phyloP scores from a whole-genome alignment of 1,284 basidiomycete genomes.

The Trametes pubescens region DNA sequence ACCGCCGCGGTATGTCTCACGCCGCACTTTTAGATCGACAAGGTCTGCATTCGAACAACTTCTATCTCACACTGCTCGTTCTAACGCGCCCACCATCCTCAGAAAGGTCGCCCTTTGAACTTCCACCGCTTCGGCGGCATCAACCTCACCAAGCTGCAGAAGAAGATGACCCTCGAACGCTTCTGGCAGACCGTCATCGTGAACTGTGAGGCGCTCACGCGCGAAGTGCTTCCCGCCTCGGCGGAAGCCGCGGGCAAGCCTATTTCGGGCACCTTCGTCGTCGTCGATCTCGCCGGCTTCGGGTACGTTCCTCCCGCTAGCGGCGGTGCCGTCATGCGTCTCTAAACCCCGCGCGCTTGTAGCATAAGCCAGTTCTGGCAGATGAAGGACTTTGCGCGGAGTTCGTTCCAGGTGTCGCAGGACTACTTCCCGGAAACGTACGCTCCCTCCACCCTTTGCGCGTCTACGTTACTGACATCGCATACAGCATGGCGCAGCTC shows the following conservation, averaged over 20 bases:
- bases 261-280: conserved; percentile 63
- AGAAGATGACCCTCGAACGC: conserved; percentile 63
- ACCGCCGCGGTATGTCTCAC: conserved; percentile 7
- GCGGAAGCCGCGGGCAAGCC: conserved; percentile 57
- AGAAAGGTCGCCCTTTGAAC: conserved; percentile 76
- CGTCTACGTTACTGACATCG: not conserved
- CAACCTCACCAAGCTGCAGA: conserved; percentile 67
- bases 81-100: conserved; percentile 4
- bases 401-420: conserved; percentile 75
- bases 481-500: conserved; percentile 68
- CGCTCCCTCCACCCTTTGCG: conserved; percentile 34
- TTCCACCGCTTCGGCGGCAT: conserved; percentile 68
- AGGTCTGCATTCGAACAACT: conserved; percentile 48
- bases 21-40: conserved; percentile 58
- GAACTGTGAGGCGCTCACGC: conserved; percentile 64
- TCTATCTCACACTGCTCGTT: conserved; percentile 1
- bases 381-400: conserved; percentile 65
- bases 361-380: conserved; percentile 78
- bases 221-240: conserved; percentile 74
- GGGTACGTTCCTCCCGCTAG: conserved; percentile 50
- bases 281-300: conserved; percentile 74
- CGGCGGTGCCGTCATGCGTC: not conserved
- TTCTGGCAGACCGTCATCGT: conserved; percentile 72
- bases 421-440: conserved; percentile 82
- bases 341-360: not conserved